These are phyloP conservation scores for Syzygium aromaticum DNA, from an alignment of 345 rosid species.

Conservation along the genomic window DNA sequence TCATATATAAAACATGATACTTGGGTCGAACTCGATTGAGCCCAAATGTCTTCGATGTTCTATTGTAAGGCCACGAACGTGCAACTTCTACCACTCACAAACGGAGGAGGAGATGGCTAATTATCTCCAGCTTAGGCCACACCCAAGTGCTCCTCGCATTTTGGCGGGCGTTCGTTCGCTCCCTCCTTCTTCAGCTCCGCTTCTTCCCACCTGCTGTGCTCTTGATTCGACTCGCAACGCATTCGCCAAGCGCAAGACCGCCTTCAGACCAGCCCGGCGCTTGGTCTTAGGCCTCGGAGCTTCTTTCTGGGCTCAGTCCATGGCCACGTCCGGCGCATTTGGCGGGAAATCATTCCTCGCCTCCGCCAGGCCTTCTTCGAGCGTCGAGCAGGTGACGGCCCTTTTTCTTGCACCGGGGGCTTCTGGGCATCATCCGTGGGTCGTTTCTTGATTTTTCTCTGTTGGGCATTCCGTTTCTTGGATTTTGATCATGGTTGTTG, in stretches of 20 bases:
- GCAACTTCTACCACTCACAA: not conserved
- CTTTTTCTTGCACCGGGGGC: not conserved
- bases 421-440: not conserved
- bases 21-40: not conserved
- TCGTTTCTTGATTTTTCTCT: not conserved
- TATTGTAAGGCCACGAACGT: not conserved
- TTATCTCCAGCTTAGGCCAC: constrained; percentile 21
- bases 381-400: constrained; percentile 58
- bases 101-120: constrained; percentile 13
- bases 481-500: not conserved
- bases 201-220: not conserved
- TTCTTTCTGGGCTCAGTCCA: constrained; percentile 45
- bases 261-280: constrained; percentile 36
- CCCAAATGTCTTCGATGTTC: not conserved
- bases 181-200: constrained; percentile 10
- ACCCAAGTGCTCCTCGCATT: constrained; percentile 12
- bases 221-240: not conserved
- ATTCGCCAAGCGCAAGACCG: not conserved
- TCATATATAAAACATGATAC: too few species aligned
- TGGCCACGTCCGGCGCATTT: constrained; percentile 32
- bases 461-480: not conserved
- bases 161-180: constrained; percentile 2
- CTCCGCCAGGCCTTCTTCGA: constrained; percentile 54
- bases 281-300: constrained; percentile 49
- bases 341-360: constrained; percentile 50